Conservation (phyloP, 306 rosid species). For the Urtica urens region DNA sequence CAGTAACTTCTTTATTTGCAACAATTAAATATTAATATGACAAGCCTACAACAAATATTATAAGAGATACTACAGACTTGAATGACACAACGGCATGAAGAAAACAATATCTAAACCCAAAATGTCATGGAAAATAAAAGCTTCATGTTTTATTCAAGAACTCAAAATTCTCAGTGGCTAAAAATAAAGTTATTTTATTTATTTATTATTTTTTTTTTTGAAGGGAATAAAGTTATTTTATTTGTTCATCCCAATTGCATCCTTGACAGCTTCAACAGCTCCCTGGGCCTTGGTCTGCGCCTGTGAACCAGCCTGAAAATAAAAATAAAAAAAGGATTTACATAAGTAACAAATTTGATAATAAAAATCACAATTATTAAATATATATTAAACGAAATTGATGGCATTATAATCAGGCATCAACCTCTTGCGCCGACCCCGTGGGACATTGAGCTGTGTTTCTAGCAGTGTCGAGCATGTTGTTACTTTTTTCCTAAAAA, state of each 20-base stretch:
- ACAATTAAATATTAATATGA: no score
- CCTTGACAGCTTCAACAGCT: slow-evolving; percentile 51
- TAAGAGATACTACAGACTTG: no score
- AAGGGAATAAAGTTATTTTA: no score
- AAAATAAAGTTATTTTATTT: background rate
- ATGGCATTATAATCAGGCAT: background rate
- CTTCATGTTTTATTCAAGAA: background rate
- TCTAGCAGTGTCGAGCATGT: slow-evolving; percentile 38
- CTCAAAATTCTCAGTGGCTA: background rate
- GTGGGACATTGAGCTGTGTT: slow-evolving; percentile 43
- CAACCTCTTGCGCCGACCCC: slow-evolving; percentile 37
- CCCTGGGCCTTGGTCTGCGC: slow-evolving; percentile 42
- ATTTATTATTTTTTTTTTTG: no score
- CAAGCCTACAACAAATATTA: no score
- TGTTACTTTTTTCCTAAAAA: slow-evolving; percentile 43
- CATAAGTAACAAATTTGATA: background rate
- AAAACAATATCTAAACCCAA: background rate
- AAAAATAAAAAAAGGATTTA: background rate
- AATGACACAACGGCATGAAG: background rate
- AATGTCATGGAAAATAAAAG: background rate
- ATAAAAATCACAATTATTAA: background rate
- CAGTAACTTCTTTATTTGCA: no score
- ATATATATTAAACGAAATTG: background rate
- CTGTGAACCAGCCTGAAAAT: slow-evolving; percentile 37
- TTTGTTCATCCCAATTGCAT: slow-evolving; percentile 52